Conservation (phyloP, 2,329 filamentous ascomycete species). For the Aspergillus sojae region DNA sequence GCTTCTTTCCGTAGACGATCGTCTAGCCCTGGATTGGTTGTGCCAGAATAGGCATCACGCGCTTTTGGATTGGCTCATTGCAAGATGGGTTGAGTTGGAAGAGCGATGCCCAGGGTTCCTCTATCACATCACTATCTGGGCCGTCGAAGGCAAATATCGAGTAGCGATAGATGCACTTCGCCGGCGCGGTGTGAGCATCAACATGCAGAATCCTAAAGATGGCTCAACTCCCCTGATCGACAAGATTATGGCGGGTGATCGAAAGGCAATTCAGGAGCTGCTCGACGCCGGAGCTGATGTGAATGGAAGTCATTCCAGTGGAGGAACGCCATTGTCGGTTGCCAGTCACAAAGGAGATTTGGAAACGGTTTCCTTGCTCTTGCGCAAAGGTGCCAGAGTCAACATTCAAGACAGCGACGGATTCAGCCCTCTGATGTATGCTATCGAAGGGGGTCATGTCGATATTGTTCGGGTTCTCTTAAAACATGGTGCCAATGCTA, state of each 20-base stretch:
- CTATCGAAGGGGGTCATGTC: background rate
- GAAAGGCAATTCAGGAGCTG: slow-evolving; percentile 13
- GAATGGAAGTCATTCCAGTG: slow-evolving; percentile 7
- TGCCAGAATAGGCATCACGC: slow-evolving; percentile 8
- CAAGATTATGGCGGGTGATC: slow-evolving; percentile 1
- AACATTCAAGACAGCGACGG: slow-evolving; percentile 15
- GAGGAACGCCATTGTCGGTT: slow-evolving; percentile 15
- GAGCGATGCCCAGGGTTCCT: slow-evolving; percentile 14
- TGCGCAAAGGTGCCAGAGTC: slow-evolving; percentile 21
- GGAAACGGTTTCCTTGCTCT: slow-evolving; percentile 21
- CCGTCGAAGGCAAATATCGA: slow-evolving; percentile 15
- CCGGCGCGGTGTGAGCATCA: slow-evolving; percentile 21
- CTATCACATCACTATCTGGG: slow-evolving; percentile 13
- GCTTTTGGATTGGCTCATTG: slow-evolving; percentile 22
- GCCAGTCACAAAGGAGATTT: slow-evolving; percentile 16
- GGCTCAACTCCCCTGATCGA: slow-evolving; percentile 20
- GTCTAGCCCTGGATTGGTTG: slow-evolving; percentile 19
- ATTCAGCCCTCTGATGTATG: slow-evolving; percentile 9
- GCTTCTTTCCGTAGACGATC: slow-evolving; percentile 3
- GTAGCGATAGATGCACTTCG: slow-evolving; percentile 19
- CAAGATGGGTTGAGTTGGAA: slow-evolving; percentile 17
- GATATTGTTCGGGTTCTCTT: slow-evolving; percentile 8
- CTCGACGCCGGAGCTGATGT: slow-evolving; percentile 24
- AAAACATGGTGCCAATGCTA: slow-evolving; percentile 1
- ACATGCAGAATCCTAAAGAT: slow-evolving; percentile 10